Evolutionary conservation across 768 basidiomycete species (phyloP).

Genomic region (Mycena pura): DNA sequence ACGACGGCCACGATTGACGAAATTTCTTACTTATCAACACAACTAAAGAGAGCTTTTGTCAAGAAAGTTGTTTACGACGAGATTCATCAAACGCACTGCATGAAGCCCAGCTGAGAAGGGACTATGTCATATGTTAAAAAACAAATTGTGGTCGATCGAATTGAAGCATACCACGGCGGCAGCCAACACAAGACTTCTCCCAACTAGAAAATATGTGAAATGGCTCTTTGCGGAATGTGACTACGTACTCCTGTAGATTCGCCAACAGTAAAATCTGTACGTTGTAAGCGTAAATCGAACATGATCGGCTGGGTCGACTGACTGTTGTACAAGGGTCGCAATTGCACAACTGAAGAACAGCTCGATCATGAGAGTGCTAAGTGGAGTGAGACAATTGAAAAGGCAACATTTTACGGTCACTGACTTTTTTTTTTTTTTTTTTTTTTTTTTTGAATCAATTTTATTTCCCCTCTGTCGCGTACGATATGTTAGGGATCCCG

Average conservation of each 20-base stretch:
- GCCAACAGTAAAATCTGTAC: conserved; percentile 25
- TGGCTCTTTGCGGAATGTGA: background rate
- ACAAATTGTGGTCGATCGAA: background rate
- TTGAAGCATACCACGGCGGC: conserved; percentile 5
- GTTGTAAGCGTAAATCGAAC: background rate
- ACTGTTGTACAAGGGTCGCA: conserved; percentile 27
- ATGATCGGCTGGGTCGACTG: background rate
- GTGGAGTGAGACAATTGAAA: too few relatives aligned
- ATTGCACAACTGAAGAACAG: conserved; percentile 28
- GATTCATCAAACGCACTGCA: conserved; percentile 1
- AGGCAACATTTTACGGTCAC: too few relatives aligned
- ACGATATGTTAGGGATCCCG: conserved; percentile 1
- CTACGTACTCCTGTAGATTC: conserved; percentile 23
- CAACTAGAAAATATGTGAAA: conserved; percentile 11
- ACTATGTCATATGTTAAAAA: background rate
- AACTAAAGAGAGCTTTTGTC: background rate
- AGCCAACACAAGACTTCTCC: conserved; percentile 5
- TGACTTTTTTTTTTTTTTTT: conserved; percentile 1
- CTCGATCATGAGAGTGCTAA: conserved; percentile 26
- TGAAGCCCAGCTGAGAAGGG: conserved; percentile 23
- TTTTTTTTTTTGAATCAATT: conserved; percentile 1
- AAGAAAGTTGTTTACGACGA: background rate
- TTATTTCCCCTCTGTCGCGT: background rate
- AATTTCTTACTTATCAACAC: background rate
- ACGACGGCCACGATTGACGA: background rate